Base-by-base conservation (phyloP, 2,329 filamentous ascomycete genomes). In the Colletotrichum plurivorum region DNA sequence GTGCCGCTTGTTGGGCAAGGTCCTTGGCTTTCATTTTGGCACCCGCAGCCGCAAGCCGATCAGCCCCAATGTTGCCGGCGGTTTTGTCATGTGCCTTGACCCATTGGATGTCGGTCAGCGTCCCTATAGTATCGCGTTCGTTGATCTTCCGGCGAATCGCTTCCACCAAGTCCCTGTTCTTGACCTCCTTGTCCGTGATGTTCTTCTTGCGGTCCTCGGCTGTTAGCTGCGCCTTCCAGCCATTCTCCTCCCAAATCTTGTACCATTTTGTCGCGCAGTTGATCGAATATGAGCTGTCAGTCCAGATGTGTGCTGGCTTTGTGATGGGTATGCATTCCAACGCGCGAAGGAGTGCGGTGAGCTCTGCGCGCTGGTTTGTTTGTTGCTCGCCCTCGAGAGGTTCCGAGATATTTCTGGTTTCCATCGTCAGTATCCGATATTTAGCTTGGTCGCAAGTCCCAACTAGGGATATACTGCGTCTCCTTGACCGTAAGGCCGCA, bases 341-440 rank as follows among this genome's bases (percentile, higher is more conserved):
- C 0, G 95, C 95, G 66, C 95, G 92, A 36, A 93, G 84, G 71
- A 98, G 92, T 8, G 94, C 96, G 25, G 93, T 95, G 67, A 99
- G 85, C 82, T 99, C 96, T n/a, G 95, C 96, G 3, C 96, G 93
- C 79, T 98, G 94, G 78, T 99, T 99, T 1, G 96, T 98, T 81
- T 98, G 96, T 10, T 86, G 85, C 16, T 87, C 84, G 58, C 94
- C 94, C 59, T 85, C 81, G 2, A 98, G 87, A 4, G 90, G 89
- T 80, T 97, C 94, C 13, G 93, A 93, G 25, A 97, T 78, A 76
- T 91, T 91, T 72, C 85, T 87, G 62, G 25, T 25, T 15, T 22
- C 7, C 46, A 20, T 20, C 12, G 46, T 49, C 20, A 49, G 46
- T 20, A 43, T n/a, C 16, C 13, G 15, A 36, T 10, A 10, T 8